phyloP scores from a whole-genome alignment of 2,329 filamentous ascomycete species.

The Phyllosticta capitalensis region DNA sequence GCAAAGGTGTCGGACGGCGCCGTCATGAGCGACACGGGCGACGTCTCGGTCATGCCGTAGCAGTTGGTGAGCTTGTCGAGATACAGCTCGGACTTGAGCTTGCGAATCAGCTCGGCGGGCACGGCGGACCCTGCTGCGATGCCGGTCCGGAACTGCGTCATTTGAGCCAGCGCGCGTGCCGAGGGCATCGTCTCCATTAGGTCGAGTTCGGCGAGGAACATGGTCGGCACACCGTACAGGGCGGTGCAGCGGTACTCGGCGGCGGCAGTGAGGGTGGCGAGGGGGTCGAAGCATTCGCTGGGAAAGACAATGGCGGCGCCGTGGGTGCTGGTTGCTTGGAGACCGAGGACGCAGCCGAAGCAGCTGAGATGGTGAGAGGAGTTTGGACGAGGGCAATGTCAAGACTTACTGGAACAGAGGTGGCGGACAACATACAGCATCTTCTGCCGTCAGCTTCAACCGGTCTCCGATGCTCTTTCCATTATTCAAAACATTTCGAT shows the following conservation, averaged over 20 bases:
- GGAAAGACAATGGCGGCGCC: constrained; percentile 78
- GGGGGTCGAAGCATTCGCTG: constrained; percentile 74
- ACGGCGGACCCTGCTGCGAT: constrained; percentile 85
- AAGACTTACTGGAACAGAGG: constrained; percentile 39
- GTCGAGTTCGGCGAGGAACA: constrained; percentile 85
- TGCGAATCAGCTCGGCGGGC: constrained; percentile 70
- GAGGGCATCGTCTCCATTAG: constrained; percentile 48
- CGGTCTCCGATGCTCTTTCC: constrained; percentile 72
- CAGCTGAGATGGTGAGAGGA: constrained; percentile 40
- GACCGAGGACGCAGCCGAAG: constrained; percentile 86
- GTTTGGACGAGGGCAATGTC: constrained; percentile 4
- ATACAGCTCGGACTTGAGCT: constrained; percentile 63
- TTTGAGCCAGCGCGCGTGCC: constrained; percentile 32
- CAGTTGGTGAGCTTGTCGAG: constrained; percentile 80
- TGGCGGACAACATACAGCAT: constrained; percentile 59
- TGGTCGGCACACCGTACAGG: constrained; percentile 85
- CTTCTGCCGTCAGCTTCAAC: constrained; percentile 67
- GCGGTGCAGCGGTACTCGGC: constrained; percentile 55
- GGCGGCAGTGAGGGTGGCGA: constrained; percentile 56
- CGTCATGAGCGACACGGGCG: constrained; percentile 69
- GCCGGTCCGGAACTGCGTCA: constrained; percentile 67
- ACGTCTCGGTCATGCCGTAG: constrained; percentile 94
- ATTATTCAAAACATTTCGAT: constrained; percentile 86
- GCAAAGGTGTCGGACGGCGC: constrained; percentile 62
- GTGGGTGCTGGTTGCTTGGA: constrained; percentile 86